phyloP scores from a whole-genome alignment of 2,329 filamentous ascomycete species.

The Ophiostoma triangulosporum region DNA sequence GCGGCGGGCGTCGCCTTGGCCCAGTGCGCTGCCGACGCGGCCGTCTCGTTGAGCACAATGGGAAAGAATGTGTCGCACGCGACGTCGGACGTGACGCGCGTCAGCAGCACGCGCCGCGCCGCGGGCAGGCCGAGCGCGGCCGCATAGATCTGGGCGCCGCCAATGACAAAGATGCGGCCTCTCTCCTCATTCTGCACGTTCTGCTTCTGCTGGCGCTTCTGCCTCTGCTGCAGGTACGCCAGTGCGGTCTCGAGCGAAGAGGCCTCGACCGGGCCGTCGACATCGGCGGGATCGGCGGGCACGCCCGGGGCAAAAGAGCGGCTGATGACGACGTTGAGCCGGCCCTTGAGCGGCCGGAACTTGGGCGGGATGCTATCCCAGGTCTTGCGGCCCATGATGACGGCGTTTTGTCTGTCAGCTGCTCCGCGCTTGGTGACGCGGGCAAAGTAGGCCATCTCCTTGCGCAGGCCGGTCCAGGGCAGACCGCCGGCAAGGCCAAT shows the following conservation, averaged over 20 bases:
- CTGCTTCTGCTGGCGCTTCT: too few relatives aligned
- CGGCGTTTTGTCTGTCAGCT: slow-evolving; percentile 42
- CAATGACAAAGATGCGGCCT: slow-evolving; percentile 69
- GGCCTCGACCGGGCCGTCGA: slow-evolving; percentile 39
- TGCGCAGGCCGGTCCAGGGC: slow-evolving; percentile 78
- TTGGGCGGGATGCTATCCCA: slow-evolving; percentile 77
- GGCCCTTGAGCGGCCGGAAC: slow-evolving; percentile 66
- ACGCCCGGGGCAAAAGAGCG: slow-evolving; percentile 27
- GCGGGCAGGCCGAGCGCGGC: slow-evolving; percentile 48
- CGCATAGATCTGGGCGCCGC: slow-evolving; percentile 74
- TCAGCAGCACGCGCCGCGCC: slow-evolving; percentile 53
- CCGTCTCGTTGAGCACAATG: slow-evolving; percentile 31
- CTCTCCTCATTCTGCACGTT: slow-evolving; percentile 19
- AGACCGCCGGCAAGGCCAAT: slow-evolving; percentile 70
- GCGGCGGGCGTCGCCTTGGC: slow-evolving; percentile 33
- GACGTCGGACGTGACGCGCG: slow-evolving; percentile 53
- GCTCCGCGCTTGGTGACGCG: slow-evolving; percentile 62
- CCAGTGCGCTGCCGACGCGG: slow-evolving; percentile 33
- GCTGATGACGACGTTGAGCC: slow-evolving; percentile 73
- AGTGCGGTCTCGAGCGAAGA: slow-evolving; percentile 46
- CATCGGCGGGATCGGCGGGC: slow-evolving; percentile 7
- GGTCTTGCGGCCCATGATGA: slow-evolving; percentile 96
- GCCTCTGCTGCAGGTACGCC: slow-evolving; percentile 20
- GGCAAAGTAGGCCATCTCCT: slow-evolving; percentile 92
- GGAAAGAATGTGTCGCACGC: slow-evolving; percentile 68